These are phyloP conservation scores for Colletotrichum aenigma DNA, from an alignment of 2,329 filamentous ascomycete genomes.

Conservation along the genomic window DNA sequence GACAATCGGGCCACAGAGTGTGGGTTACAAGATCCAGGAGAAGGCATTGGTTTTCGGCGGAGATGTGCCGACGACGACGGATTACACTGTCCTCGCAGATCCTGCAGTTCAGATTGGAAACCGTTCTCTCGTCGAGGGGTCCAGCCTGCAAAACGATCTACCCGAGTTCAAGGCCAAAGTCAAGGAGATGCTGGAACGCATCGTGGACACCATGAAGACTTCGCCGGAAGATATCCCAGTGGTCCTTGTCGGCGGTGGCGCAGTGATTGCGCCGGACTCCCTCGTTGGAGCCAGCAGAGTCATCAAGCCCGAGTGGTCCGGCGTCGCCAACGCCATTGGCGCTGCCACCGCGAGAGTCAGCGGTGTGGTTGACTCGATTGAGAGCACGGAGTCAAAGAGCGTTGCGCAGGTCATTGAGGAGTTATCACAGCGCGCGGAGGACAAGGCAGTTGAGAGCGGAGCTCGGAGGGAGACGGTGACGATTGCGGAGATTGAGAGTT, in stretches of 20 bases:
- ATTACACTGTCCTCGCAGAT: not conserved
- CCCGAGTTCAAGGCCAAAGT: not conserved
- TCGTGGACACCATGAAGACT: conserved; percentile 58
- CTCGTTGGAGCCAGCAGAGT: conserved; percentile 60
- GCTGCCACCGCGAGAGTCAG: conserved; percentile 66
- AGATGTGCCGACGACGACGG: not conserved
- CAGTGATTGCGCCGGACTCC: conserved; percentile 36
- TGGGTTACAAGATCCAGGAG: not conserved
- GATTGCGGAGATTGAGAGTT: not conserved
- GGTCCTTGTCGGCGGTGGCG: conserved; percentile 63
- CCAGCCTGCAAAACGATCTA: not conserved
- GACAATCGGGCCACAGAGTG: not conserved
- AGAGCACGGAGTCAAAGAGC: conserved; percentile 30
- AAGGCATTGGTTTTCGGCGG: not conserved
- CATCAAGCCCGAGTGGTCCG: conserved; percentile 59
- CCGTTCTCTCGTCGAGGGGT: not conserved
- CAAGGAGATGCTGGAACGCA: not conserved
- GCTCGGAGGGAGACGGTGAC: not conserved
- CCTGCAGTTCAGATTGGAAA: not conserved
- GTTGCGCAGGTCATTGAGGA: not conserved
- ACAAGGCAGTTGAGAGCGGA: not conserved
- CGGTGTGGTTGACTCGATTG: conserved; percentile 54
- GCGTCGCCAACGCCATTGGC: conserved; percentile 68
- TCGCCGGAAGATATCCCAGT: conserved; percentile 63
- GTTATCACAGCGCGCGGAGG: not conserved